These are phyloP conservation scores for Gossypium armourianum DNA, from an alignment of 441 rosid genomes.

Conservation along the genomic window DNA sequence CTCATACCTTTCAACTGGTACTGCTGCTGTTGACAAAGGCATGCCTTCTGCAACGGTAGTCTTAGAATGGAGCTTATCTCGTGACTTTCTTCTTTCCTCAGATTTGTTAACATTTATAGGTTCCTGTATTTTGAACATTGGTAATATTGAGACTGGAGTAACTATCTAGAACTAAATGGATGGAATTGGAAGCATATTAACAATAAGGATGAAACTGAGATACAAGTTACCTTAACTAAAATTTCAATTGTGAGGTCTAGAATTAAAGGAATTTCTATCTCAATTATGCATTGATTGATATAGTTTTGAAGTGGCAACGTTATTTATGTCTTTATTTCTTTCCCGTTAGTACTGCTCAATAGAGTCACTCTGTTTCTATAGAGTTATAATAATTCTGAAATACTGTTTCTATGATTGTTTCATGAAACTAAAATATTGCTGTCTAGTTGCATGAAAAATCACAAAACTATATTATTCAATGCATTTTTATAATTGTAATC, in stretches of 20 bases:
- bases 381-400: not conserved
- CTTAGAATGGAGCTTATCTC: not conserved
- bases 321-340: not conserved
- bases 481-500: not conserved
- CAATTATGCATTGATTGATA: not conserved
- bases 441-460: not conserved
- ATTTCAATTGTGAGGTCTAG: not conserved
- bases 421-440: not conserved
- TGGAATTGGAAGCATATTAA: not conserved
- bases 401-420: not conserved
- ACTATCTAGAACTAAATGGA: not conserved
- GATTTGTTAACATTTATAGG: conserved; percentile 7
- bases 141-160: not conserved
- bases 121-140: conserved; percentile 8
- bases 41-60: not conserved
- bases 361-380: not conserved
- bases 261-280: conserved; percentile 6
- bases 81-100: not conserved
- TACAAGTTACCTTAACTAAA: not conserved
- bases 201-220: not conserved
- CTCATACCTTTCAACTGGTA: conserved; percentile 30
- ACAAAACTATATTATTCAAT: not conserved
- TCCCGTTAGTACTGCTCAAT: not conserved
- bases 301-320: not conserved
- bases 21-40: not conserved